Evolutionary conservation across 2,329 filamentous ascomycete species (phyloP).

Genomic region (Colletotrichum theobromicola): DNA sequence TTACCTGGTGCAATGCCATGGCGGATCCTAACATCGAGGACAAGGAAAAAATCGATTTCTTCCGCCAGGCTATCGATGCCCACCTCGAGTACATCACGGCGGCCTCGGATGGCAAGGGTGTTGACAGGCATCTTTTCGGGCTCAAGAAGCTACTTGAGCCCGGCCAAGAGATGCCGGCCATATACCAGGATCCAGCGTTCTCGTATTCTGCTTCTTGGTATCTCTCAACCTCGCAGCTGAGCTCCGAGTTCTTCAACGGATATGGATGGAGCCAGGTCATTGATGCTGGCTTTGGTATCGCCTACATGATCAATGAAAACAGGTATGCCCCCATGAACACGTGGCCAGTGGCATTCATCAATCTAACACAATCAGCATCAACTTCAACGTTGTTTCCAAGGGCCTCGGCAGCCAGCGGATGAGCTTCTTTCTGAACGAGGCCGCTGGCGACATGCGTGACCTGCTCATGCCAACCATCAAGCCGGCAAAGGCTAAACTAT

Average conservation of each 20-base stretch:
- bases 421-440: conserved; percentile 96
- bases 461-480: conserved; percentile 82
- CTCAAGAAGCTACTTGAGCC: conserved; percentile 87
- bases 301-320: conserved; percentile 99
- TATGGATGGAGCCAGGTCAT: conserved; percentile 99
- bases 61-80: conserved; percentile 80
- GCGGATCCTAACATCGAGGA: conserved; percentile 68
- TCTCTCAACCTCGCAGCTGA: conserved; percentile 87
- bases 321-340: conserved; percentile 55
- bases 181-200: conserved; percentile 89
- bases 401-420: conserved; percentile 87
- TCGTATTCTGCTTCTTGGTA: conserved; percentile 88
- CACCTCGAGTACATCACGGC: conserved; percentile 92
- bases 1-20: conserved; percentile 90
- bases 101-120: conserved; percentile 89
- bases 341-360: neutral
- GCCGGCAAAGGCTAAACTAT: conserved; percentile 86
- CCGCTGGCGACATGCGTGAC: conserved; percentile 87
- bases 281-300: conserved; percentile 94
- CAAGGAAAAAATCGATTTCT: conserved; percentile 72
- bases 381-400: conserved; percentile 98
- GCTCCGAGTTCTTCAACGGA: conserved; percentile 97
- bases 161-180: conserved; percentile 79
- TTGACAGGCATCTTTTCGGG: conserved; percentile 96
- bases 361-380: conserved; percentile 63